Base-by-base conservation (phyloP, 2,329 filamentous ascomycete genomes). In the Diaporthe nobilis region DNA sequence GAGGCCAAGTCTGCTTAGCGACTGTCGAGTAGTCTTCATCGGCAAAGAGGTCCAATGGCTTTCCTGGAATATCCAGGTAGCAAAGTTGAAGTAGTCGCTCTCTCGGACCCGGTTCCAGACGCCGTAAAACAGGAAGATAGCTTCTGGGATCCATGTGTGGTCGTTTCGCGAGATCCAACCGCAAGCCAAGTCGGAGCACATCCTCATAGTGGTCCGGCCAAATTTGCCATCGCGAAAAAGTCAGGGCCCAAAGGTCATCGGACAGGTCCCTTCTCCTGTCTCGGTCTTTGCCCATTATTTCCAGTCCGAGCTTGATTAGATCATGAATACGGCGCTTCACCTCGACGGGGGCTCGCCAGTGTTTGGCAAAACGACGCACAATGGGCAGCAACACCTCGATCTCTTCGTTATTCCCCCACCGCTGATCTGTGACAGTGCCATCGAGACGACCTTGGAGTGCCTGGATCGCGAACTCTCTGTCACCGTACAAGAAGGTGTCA, bases 381-480 rank as follows among this genome's bases (percentile, higher is more conserved):
- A 72, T 49, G 17, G 57, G 58, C n/a, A 75, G 44, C 39, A 72
- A 22, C 25, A 75, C 17, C 15, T 20, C 42, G 9, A 75, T 17
- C 25, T 75, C 73, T 13, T 17, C 28, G 13, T 25, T 31, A 28
- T 10, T 0, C 3, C 65, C 65, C 73, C 73, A 75, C 31, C 68
- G 60, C 49, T 67, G 6, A 37, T 72, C 51, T 34, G 49, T 42
- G 39, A 75, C 55, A 13, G 39, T 25, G 25, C 73, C 68, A n/a
- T 75, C 68, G 17, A 49, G 57, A 55, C 73, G 73, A 17, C 68
- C 68, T 25, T 28, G 49, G 37, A 75, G 67, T 44, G 58, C 20
- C 17, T 55, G 28, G 3, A 58, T 44, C 17, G 73, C 73, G 42
- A 75, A 75, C 3, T 65, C 49, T 17, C 7, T 72, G 31, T 75